Base-by-base conservation (phyloP, 805 yeast species). In the Debaryomyces castellii region DNA sequence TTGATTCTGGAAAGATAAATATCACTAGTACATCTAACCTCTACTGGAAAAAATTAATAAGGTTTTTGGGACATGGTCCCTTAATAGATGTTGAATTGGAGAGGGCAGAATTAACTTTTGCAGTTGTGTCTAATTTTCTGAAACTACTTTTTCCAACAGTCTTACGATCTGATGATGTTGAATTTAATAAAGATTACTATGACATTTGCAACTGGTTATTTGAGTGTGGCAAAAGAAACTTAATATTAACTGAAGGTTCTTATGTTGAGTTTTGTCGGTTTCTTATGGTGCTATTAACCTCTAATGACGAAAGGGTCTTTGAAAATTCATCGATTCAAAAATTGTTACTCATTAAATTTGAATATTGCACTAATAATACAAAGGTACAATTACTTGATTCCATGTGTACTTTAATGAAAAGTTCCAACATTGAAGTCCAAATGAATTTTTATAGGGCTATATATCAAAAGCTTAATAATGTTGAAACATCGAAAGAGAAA, bases 141-240 rank as follows among this genome's bases (percentile, higher is more conserved):
- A 20, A 38, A 0, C 24, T 51, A 1, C 57, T 70, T 34, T 47
- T 62, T 3, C 55, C 52, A 1, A 39, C 51, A 0, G 67, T 80
- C 69, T 36, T 67, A 1, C 30, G 41, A 1, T 45, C 42, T 4
- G 27, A 40, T 0, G 53, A 59, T 7, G 56, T 51, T 1, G 56
- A 55, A 1, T 54, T 77, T 6, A 50, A 57, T 16, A 66, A 66
- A 3, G 84, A 80, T 40, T 71, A 74, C 37, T 55, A 54, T 30
- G 86, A 82, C 51, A 69, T 83, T 16, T 63, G 71, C 33, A 57
- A 63, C 1, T 83, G 80, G 74, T 48, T 81, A 7, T 34, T 67
- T 2, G 53, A 61, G 14, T 62, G 81, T 40, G 69, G 71, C 3
- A 62, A 65, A 1, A 77, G 71, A 25, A 54, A 60, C 2, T 59